A percentile compares a stretch with the other conserved stretches of the same genome.
These are phyloP conservation scores for Linanthus parryae DNA, from an alignment of 148 eudicot genomes.

Conservation along the genomic window DNA sequence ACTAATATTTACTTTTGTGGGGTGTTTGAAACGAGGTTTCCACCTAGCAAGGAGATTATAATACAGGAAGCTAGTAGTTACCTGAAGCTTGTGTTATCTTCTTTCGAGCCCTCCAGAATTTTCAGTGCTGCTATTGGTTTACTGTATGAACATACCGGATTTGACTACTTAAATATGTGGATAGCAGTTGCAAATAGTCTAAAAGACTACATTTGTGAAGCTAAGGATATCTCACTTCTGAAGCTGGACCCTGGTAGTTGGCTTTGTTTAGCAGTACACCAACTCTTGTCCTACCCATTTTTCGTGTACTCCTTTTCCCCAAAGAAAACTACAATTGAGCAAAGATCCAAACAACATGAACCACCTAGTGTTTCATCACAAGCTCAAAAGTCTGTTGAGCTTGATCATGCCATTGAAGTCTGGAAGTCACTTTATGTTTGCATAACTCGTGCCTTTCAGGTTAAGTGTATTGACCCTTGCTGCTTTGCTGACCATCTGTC, in stretches of 20 bases:
- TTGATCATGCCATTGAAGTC: conserved; percentile 32
- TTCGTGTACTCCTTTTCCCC: conserved; percentile 22
- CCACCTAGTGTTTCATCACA: conserved; percentile 15
- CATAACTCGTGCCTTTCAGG: conserved; percentile 23
- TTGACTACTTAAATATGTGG: conserved; percentile 50
- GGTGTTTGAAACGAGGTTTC: conserved; percentile 19
- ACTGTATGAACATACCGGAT: conserved; percentile 29
- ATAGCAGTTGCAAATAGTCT: conserved; percentile 41
- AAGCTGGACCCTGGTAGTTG: conserved; percentile 24
- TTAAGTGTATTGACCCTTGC: conserved; percentile 20
- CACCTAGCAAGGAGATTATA: conserved; percentile 16
- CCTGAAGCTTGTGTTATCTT: conserved; percentile 31
- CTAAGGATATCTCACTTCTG: conserved; percentile 27
- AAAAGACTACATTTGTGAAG: conserved; percentile 35
- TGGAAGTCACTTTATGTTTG: conserved; percentile 64
- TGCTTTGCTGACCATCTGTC: conserved; percentile 47
- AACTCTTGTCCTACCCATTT: conserved; percentile 60
- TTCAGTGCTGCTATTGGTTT: conserved; percentile 34
- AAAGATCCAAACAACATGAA: conserved; percentile 9
- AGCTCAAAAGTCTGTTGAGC: conserved; percentile 20
- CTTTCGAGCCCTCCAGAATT: conserved; percentile 46
- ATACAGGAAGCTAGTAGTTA: conserved; percentile 28
- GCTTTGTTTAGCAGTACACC: conserved; percentile 28
- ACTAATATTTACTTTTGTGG: conserved; percentile 31
- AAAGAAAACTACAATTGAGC: conserved; percentile 9